Evolutionary conservation across 345 rosid species (phyloP), one percentile per base, ranked within the genome.

Genomic region (Bruguiera sexangula): DNA sequence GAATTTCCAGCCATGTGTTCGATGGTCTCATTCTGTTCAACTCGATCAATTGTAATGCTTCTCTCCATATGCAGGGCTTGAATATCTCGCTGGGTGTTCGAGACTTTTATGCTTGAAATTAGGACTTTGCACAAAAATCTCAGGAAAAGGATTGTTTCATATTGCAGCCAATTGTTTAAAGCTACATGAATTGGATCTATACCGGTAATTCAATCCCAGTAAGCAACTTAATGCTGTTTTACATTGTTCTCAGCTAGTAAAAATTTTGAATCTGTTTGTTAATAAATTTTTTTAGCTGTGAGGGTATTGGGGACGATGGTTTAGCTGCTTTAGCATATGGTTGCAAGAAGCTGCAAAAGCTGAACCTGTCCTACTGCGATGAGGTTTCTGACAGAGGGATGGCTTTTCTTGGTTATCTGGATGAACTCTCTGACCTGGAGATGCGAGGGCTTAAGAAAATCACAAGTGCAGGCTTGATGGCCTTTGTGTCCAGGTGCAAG

Each of bases 321-420:
- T 76, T 94, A 77, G 95, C 88, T 51, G 88, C 88, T 77, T 63
- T 94, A 73, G 79, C 92, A 19, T 75, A 74, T 57, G 87, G 93
- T 66, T 91, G 97, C 87, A 89, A 82, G 90, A 91, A 78, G 84
- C 66, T 94, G 82, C 78, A 73, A 80, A 80, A 77, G 59, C 90
- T 94, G 59, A 91, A 86, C 84, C 13, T 91, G 84, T 89, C 98
- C 20, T 91, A 91, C 81, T 94, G 98, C 69, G 20, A 48, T 32
- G 81, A 79, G 63, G 73, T 94, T 65, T 85, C 92, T 0, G 93
- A 94, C 69, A 75, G 68, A 62, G 98, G 97, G 72, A 69, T 87
- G 71, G 79, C 72, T 58, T 82, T 67, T 71, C 69, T 91, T 24
- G 78, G 90, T 65, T 58, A 62, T 71, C 66, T 94, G 56, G 81